Evolutionary conservation across 495 filamentous ascomycete species (phyloP).

Genomic region (Penicillium paxilli): DNA sequence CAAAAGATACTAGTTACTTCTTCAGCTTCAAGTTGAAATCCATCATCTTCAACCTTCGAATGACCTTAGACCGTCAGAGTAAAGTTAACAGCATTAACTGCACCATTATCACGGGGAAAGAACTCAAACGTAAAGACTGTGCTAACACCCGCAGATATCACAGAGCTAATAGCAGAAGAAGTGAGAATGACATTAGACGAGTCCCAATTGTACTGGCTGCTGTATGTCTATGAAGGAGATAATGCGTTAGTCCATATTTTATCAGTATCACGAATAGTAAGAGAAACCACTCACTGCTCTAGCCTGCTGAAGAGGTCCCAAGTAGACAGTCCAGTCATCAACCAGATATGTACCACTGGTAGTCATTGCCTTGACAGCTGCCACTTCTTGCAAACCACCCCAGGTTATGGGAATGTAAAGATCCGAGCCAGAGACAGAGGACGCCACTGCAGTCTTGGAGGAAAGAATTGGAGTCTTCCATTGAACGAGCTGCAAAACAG

Average conservation of each 20-base stretch:
- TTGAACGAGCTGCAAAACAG: conserved; percentile 47
- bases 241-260: background rate
- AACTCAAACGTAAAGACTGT: conserved; percentile 56
- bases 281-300: conserved; percentile 33
- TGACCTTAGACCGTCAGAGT: conserved; percentile 41
- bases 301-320: conserved; percentile 55
- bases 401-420: conserved; percentile 53
- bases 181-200: conserved; percentile 42
- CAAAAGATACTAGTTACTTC: too few relatives aligned
- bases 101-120: conserved; percentile 40
- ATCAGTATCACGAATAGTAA: background rate
- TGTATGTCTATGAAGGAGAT: conserved; percentile 35
- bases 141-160: conserved; percentile 43
- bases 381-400: conserved; percentile 46
- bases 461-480: conserved; percentile 49
- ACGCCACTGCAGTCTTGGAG: conserved; percentile 38
- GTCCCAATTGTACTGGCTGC: conserved; percentile 54
- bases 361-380: conserved; percentile 55
- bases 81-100: conserved; percentile 45
- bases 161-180: conserved; percentile 41
- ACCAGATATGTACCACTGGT: conserved; percentile 49
- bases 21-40: background rate
- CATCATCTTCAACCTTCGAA: background rate
- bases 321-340: conserved; percentile 58
- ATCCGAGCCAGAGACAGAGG: conserved; percentile 40